Evolutionary conservation across 2,329 filamentous ascomycete genomes (phyloP), one percentile per base, ranked within the genome.

Genomic region (Pseudopithomyces maydicus): DNA sequence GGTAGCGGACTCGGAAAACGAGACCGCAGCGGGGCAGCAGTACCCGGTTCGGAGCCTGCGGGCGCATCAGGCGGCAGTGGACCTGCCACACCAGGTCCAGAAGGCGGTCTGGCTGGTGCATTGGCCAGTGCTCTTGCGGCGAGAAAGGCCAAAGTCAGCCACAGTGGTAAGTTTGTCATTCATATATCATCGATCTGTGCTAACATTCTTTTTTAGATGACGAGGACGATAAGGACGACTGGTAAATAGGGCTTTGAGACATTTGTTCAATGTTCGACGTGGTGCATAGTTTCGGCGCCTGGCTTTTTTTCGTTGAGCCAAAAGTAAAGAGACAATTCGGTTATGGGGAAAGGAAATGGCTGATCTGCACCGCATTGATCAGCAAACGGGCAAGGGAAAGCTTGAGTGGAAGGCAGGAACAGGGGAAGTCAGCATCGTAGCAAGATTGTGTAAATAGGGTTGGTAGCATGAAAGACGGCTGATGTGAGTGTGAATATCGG

Each of bases 141-240:
- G 79, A 85, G 94, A 76, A 97, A 97, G 82, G 87, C 92, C 77
- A 97, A 96, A 82, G 94, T 97, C 74, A 91, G 91, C 79, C 89
- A 91, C 75, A 96, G 91, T 82, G 94, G 94, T 97, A 86, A 87
- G 68, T 69, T 52, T 55, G 41, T 22, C 47, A 36, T 12, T 48
- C 55, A 61, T 49, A 45, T 42, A 5, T 33, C 22, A 52, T 19
- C 41, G 29, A 41, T 39, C 54, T 67, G 56, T 41, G 17, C 70
- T 77, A 66, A 78, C 58, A 20, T 19, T 41, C n/a, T 35, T 20
- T n/a, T 61, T 33, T 64, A 92, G 90, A 93, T 79, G 90, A 92
- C 65, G 90, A 92, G 75, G 80, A 82, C 65, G 88, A 91, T 22
- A 87, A 91, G 58, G 90, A 92, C 72, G 90, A 92, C 66, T 91